phyloP scores from a whole-genome alignment of 257 asterid species.

The Solanum rostratum region DNA sequence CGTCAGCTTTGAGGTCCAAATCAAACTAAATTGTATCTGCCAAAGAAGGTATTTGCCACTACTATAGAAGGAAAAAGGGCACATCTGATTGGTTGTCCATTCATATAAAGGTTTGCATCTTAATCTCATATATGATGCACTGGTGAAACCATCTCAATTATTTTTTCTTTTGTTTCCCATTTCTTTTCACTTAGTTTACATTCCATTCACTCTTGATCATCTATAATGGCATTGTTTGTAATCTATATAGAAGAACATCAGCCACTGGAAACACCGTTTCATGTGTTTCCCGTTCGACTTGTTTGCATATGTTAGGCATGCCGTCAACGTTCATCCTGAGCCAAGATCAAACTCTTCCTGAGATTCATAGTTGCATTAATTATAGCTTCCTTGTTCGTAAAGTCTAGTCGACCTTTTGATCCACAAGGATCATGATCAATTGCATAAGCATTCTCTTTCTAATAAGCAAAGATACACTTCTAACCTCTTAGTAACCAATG shows the following conservation, averaged over 20 bases:
- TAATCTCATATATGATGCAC: neutral
- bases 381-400: too few relatives aligned
- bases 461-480: too few relatives aligned
- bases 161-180: neutral
- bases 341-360: too few relatives aligned
- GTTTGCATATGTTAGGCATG: too few relatives aligned
- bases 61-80: neutral
- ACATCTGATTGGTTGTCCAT: neutral
- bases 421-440: too few relatives aligned
- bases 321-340: too few relatives aligned
- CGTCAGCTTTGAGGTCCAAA: neutral
- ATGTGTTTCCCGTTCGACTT: too few relatives aligned
- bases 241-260: neutral
- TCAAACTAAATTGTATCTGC: neutral
- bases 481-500: too few relatives aligned
- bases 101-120: neutral
- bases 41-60: neutral
- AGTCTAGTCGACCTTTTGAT: too few relatives aligned
- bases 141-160: neutral
- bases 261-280: too few relatives aligned
- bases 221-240: neutral
- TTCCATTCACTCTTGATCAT: neutral
- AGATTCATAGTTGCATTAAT: too few relatives aligned
- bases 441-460: too few relatives aligned
- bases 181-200: neutral